Percentiles rank a stretch among this genome's conserved stretches.
phyloP scores from a whole-genome alignment of 257 asterid species.

The Cinchona pubescens region DNA sequence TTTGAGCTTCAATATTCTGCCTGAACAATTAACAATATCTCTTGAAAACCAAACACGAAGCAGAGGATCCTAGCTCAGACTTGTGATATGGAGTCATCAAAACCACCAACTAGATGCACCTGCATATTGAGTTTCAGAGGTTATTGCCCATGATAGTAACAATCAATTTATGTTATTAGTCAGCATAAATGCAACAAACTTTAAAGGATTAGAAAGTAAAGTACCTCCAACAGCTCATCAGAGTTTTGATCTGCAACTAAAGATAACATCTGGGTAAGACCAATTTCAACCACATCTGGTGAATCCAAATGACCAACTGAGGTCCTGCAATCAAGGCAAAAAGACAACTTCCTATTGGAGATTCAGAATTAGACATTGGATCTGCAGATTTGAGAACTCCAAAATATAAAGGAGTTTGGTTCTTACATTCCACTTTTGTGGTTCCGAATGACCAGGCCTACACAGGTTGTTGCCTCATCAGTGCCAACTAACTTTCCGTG shows the following conservation, averaged over 20 bases:
- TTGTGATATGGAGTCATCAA: conserved; percentile 61
- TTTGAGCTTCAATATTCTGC: conserved; percentile 17
- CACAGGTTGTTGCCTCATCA: conserved; percentile 97
- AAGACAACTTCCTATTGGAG: conserved; percentile 12
- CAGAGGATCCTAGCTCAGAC: conserved; percentile 44
- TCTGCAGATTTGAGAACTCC: conserved; percentile 11
- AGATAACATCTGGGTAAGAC: conserved; percentile 77
- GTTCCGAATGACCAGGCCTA: conserved; percentile 72
- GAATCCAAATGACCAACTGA: conserved; percentile 92
- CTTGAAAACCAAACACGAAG: conserved; percentile 26
- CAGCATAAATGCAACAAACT: conserved; percentile 21
- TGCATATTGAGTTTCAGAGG: conserved; percentile 35
- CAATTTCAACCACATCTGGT: conserved; percentile 62
- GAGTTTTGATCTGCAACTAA: conserved; percentile 47
- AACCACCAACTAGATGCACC: conserved; percentile 91
- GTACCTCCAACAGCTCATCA: conserved; percentile 66
- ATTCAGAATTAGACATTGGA: conserved; percentile 7
- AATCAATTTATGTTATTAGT: conserved; percentile 9
- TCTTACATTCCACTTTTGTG: conserved; percentile 71
- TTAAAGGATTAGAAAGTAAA: conserved; percentile 11
- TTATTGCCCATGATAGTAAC: conserved; percentile 21
- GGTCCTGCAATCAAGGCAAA: conserved; percentile 46
- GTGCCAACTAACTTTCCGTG: conserved; percentile 67
- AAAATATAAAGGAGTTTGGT: neutral
- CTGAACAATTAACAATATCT: conserved; percentile 18